phyloP scores from a whole-genome alignment of 768 basidiomycete genomes.

The Brasilioporus rufonigricans region DNA sequence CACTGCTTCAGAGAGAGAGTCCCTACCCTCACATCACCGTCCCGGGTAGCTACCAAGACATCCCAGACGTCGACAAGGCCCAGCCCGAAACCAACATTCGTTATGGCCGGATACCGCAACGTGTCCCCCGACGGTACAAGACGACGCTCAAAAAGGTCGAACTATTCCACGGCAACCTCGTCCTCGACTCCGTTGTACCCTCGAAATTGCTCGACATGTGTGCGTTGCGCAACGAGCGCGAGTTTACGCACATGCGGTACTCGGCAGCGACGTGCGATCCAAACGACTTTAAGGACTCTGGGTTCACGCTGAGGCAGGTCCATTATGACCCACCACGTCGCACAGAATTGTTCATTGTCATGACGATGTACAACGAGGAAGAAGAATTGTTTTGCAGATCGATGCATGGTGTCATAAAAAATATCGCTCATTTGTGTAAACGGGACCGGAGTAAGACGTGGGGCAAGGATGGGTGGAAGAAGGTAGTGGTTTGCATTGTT shows the following conservation, averaged over 20 bases:
- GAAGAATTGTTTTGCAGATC: slow-evolving; percentile 89
- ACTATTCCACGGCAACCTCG: slow-evolving; percentile 92
- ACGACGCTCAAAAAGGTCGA: slow-evolving; percentile 92
- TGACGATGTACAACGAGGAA: no score
- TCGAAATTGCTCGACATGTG: slow-evolving; percentile 89
- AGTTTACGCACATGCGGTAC: slow-evolving; percentile 96
- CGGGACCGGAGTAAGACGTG: slow-evolving; percentile 88
- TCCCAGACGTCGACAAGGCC: slow-evolving; percentile 31
- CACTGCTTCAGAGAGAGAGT: slow-evolving; percentile 52
- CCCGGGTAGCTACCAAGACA: slow-evolving; percentile 42
- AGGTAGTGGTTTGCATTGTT: slow-evolving; percentile 92
- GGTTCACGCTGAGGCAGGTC: slow-evolving; percentile 88
- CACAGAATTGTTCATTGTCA: slow-evolving; percentile 95
- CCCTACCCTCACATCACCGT: slow-evolving; percentile 32
- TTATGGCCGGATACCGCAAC: slow-evolving; percentile 89
- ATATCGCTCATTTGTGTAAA: slow-evolving; percentile 84
- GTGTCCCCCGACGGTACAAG: slow-evolving; percentile 88
- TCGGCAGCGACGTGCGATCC: slow-evolving; percentile 95
- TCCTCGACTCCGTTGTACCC: slow-evolving; percentile 87
- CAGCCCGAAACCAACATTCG: slow-evolving; percentile 60
- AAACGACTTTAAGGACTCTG: slow-evolving; percentile 78
- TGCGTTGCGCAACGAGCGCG: slow-evolving; percentile 71
- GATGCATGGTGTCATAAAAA: slow-evolving; percentile 96
- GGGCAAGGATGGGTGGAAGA: slow-evolving; percentile 98
- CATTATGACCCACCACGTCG: slow-evolving; percentile 87